A percentile compares a stretch with the other conserved stretches of the same genome.
Conservation (phyloP, 176 grass and related monocot species). For the Stipa capillata region DNA sequence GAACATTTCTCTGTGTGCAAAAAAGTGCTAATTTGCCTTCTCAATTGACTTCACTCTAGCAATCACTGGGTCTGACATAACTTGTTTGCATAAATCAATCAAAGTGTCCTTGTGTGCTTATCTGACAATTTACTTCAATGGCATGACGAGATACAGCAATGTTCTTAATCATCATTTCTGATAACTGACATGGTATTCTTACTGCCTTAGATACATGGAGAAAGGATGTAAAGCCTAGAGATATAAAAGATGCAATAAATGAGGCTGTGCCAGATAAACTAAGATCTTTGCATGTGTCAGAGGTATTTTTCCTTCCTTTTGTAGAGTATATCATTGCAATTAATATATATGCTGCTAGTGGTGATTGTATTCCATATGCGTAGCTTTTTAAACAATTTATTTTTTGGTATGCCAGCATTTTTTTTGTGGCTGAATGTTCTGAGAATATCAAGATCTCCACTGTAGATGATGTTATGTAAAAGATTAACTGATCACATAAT, state of each 20-base stretch:
- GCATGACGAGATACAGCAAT: neutral
- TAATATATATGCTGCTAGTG: neutral
- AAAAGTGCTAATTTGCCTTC: neutral
- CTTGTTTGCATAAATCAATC: neutral
- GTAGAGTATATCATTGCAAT: neutral
- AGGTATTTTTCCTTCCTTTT: slow-evolving; percentile 28
- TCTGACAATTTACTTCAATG: neutral
- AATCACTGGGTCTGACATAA: neutral
- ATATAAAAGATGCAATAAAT: slow-evolving; percentile 55
- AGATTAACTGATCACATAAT: slow-evolving; percentile 15
- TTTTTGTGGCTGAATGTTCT: neutral
- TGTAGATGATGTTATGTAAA: neutral
- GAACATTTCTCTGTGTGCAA: neutral
- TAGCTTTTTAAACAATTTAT: neutral
- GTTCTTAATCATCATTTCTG: neutral
- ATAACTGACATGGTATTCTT: neutral
- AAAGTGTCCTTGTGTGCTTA: neutral
- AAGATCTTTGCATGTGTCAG: slow-evolving; percentile 49
- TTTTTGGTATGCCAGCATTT: neutral
- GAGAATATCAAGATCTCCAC: neutral
- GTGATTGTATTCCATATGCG: neutral
- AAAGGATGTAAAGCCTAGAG: slow-evolving; percentile 57
- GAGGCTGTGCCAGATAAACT: slow-evolving; percentile 52
- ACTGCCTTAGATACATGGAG: slow-evolving; percentile 77
- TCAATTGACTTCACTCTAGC: neutral